Base-by-base conservation (phyloP, 1,139 yeast genomes). In the Hyphopichia burtonii region DNA sequence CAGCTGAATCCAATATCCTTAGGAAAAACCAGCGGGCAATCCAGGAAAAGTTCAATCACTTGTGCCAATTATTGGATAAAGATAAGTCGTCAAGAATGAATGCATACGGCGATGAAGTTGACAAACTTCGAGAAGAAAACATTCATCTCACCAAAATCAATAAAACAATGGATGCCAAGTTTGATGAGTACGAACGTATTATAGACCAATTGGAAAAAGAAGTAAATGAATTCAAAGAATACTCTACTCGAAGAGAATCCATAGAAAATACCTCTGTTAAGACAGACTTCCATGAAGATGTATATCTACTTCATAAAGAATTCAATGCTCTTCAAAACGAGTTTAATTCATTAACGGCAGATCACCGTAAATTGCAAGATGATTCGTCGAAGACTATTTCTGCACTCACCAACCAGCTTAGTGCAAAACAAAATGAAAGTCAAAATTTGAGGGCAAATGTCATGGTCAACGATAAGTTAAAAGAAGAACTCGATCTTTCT, bases 401-500 rank as follows among this genome's bases (percentile, higher is more conserved):
- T 0, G 48, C 64, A 1, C 55, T 71, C 35, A 60, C 63, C 2
- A 50, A 53, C 31, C 66, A 68, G 40, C 49, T 69, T 20, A 58
- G 60, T 12, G 49, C 47, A 31, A 63, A 64, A 25, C 62, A 68
- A 27, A 59, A 60, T 23, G 62, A 70, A 48, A 40, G 61, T 33
- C 31, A 52, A 39, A 25, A 35, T 0, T 44, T 53, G 11, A 57
- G 52, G 31, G 51, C 66, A 12, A 61, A 62, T 40, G 53, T 52
- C 31, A 41, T 51, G 23, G 51, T 52, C 9, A 31, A 58, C 15
- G 72, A 69, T 12, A 66, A 61, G 41, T 48, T 68, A 3, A 64
- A 65, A 31, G 66, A 63, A 32, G 77, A 73, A 20, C 57, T 77
- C 34, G 69, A 72, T 25, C 50, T 55, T 5, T 74, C 82, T 0